A percentile compares a stretch with the other conserved stretches of the same genome.
These are phyloP conservation scores for Suaeda aralocaspica DNA, from an alignment of 148 eudicot genomes.

Conservation along the genomic window DNA sequence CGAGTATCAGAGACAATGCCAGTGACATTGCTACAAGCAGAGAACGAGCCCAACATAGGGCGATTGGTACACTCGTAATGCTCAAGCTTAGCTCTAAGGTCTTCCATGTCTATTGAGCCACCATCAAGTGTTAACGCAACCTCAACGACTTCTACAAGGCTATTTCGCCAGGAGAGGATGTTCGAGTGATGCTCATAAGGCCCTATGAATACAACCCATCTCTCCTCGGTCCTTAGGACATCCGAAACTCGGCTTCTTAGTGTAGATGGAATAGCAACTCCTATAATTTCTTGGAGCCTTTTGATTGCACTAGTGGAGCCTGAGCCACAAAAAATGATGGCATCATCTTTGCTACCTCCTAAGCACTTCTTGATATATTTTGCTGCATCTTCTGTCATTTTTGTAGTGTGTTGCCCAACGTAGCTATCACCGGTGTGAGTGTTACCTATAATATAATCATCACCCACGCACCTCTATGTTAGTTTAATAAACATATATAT, in stretches of 20 bases:
- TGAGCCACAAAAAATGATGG: constrained; percentile 55
- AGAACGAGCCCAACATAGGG: constrained; percentile 67
- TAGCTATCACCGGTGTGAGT: constrained; percentile 60
- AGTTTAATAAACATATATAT: too few relatives aligned
- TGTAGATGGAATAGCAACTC: constrained; percentile 40
- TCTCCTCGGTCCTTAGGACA: constrained; percentile 31
- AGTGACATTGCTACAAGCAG: constrained; percentile 79
- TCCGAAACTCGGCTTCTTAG: constrained; percentile 29
- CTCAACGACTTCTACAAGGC: constrained; percentile 69
- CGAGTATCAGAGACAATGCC: constrained; percentile 45
- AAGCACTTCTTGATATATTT: constrained; percentile 49
- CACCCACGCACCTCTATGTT: too few relatives aligned
- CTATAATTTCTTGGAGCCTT: constrained; percentile 69
- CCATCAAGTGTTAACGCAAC: constrained; percentile 36
- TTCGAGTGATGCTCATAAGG: constrained; percentile 80
- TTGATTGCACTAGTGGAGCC: constrained; percentile 65
- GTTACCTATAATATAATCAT: constrained; percentile 35
- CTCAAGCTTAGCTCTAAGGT: constrained; percentile 28
- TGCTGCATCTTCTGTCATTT: constrained; percentile 42
- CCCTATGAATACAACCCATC: constrained; percentile 74
- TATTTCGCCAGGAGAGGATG: constrained; percentile 67
- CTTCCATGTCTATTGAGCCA: constrained; percentile 40
- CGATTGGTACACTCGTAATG: constrained; percentile 30
- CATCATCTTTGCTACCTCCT: constrained; percentile 46
- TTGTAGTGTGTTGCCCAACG: constrained; percentile 50